phyloP scores from a whole-genome alignment of 1,139 yeast genomes.

The Hanseniaspora uvarum region DNA sequence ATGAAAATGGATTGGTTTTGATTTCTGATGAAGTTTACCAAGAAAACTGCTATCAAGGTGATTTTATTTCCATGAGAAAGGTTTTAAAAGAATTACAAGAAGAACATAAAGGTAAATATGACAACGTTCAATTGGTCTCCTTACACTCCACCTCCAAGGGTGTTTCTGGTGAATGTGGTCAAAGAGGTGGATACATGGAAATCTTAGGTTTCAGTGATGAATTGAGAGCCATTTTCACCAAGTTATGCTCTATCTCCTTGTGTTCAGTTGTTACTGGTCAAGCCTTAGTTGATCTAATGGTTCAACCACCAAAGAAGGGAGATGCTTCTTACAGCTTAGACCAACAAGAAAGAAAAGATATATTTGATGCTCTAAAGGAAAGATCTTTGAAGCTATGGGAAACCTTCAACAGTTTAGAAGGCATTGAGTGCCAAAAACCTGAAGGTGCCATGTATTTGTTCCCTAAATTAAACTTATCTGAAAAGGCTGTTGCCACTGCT shows the following conservation, averaged over 20 bases:
- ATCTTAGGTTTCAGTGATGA: constrained; percentile 66
- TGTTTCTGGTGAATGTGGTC: constrained; percentile 96
- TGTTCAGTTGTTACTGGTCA: constrained; percentile 95
- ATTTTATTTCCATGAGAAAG: constrained; percentile 55
- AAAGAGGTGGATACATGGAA: constrained; percentile 98
- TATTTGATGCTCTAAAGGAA: constrained; percentile 50
- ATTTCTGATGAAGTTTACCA: constrained; percentile 99
- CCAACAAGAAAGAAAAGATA: constrained; percentile 47
- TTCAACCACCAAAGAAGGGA: constrained; percentile 75
- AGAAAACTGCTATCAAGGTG: constrained; percentile 68
- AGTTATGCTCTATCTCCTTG: constrained; percentile 77
- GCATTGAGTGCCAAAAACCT: constrained; percentile 75
- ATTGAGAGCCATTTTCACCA: constrained; percentile 59
- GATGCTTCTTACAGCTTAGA: constrained; percentile 65
- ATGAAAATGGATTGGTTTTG: constrained; percentile 70
- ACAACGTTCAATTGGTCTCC: constrained; percentile 78
- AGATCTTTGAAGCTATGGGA: constrained; percentile 57
- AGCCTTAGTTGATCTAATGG: constrained; percentile 83
- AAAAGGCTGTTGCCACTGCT: constrained; percentile 54
- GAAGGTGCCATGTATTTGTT: constrained; percentile 96
- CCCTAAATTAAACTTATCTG: constrained; percentile 62
- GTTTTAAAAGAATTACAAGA: constrained; percentile 54
- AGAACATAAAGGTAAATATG: constrained; percentile 45
- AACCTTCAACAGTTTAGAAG: constrained; percentile 68
- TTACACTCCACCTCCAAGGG: constrained; percentile 95